These are phyloP conservation scores for Capsicum baccatum DNA, from an alignment of 257 asterid genomes.

Conservation along the genomic window DNA sequence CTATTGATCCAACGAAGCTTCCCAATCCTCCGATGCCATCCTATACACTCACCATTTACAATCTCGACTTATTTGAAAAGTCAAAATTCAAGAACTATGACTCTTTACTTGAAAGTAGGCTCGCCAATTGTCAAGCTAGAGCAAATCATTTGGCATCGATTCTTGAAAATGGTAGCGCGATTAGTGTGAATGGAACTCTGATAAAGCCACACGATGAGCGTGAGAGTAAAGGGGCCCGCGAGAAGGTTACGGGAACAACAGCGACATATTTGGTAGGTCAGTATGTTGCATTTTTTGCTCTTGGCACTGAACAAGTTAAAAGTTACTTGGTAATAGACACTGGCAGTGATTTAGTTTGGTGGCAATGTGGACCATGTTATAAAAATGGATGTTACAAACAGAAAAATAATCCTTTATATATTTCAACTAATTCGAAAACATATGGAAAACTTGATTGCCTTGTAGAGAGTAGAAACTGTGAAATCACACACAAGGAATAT, in stretches of 20 bases:
- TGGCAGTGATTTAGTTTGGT: neutral
- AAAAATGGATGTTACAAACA: neutral
- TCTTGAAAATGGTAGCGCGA: neutral
- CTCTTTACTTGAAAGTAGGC: neutral
- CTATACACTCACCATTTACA: neutral
- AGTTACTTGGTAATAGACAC: neutral
- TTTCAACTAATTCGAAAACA: neutral
- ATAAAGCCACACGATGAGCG: neutral
- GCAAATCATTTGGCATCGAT: neutral
- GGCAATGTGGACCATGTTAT: conserved; percentile 19
- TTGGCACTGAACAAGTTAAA: neutral
- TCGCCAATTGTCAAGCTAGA: neutral
- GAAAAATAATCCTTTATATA: neutral
- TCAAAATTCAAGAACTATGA: neutral
- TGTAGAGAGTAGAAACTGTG: neutral
- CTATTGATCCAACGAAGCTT: neutral
- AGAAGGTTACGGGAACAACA: neutral
- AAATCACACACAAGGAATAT: neutral
- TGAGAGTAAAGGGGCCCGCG: neutral
- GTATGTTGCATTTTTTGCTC: neutral
- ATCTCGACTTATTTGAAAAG: neutral
- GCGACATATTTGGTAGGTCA: neutral
- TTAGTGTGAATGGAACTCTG: neutral
- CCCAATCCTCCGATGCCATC: neutral
- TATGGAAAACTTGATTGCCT: neutral